Evolutionary conservation across 164 flowering plant genomes (phyloP), one percentile per base, ranked within the genome.

Genomic region (Berberis vulgaris): DNA sequence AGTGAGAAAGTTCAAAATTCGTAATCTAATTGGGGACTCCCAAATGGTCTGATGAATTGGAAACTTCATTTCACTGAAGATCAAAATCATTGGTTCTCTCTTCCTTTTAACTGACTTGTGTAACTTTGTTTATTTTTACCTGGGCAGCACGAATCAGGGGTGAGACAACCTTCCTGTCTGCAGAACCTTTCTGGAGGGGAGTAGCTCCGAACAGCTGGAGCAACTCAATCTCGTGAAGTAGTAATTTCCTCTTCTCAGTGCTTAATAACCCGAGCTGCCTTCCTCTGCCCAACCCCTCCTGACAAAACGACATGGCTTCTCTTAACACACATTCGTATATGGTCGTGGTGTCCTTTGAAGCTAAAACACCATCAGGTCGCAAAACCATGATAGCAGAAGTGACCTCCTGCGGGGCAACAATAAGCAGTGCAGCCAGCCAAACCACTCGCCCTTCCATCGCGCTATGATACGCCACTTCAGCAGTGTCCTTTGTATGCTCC

Each of bases 181-280:
- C 52, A 68, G 41, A 49, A 50, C 55, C 57, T 12, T 49, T 66
- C 8, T 49, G 66, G 56, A 66, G 63, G 10, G 49, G 67, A 2
- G 53, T 45, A 44, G 81, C 83, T 1, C 77, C 84, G 53, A 79
- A 82, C 52, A 79, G 72, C 73, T 79, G 88, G 26, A 81, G 83
- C 70, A 84, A 66, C 73, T 84, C 86, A 26, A 82, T 79, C 78
- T 79, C 86, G 45, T 67, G 43, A 6, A 84, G 74, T 66, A 84
- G 57, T 3, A 73, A 72, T 68, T 71, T 77, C 73, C 88, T 71
- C 45, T 65, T 78, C 78, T 59, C 61, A 0, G 53, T 46, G 9
- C 7, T 56, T 40, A 13, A 64, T 7, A 49, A 53, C 8, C 49
- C 49, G 42, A 5, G 50, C 38, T 66, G 41, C 10, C 61, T 59